These are phyloP conservation scores for Priceomyces carsonii DNA, from an alignment of 805 yeast species.

Conservation along the genomic window DNA sequence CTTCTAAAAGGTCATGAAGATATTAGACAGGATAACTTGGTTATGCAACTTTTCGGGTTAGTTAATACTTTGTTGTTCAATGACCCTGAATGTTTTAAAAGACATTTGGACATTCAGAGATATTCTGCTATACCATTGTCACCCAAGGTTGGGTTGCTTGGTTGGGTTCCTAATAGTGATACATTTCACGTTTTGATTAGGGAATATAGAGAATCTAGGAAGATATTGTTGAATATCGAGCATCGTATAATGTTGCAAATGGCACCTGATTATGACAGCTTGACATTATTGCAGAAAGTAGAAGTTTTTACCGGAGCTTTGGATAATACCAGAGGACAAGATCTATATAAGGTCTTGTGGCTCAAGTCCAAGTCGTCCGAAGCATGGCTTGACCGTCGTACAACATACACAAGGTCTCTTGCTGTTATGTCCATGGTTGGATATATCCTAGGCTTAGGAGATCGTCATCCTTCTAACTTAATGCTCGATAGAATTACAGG, in stretches of 20 bases:
- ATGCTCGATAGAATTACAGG: constrained; percentile 95
- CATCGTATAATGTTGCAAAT: constrained; percentile 95
- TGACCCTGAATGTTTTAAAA: constrained; percentile 93
- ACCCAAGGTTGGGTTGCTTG: constrained; percentile 93
- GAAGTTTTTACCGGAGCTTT: constrained; percentile 96
- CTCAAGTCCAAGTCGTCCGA: constrained; percentile 93
- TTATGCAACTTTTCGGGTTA: constrained; percentile 95
- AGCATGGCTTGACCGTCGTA: constrained; percentile 96
- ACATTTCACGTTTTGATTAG: constrained; percentile 92
- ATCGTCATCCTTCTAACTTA: constrained; percentile 94
- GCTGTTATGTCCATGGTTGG: constrained; percentile 99
- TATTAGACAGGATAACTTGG: constrained; percentile 94
- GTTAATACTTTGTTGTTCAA: constrained; percentile 86
- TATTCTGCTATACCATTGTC: constrained; percentile 94
- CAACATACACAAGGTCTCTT: constrained; percentile 91
- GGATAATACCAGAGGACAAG: constrained; percentile 95
- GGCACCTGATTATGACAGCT: constrained; percentile 94
- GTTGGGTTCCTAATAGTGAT: constrained; percentile 98
- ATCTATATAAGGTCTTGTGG: constrained; percentile 93
- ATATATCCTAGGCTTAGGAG: constrained; percentile 94
- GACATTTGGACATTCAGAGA: constrained; percentile 90
- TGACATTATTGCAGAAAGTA: constrained; percentile 87
- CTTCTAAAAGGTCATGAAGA: constrained; percentile 95
- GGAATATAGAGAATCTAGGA: constrained; percentile 90
- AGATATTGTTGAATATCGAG: constrained; percentile 86